phyloP scores from a whole-genome alignment of 371 early-diverging fungal species.

The Zopfochytrium polystomum region DNA sequence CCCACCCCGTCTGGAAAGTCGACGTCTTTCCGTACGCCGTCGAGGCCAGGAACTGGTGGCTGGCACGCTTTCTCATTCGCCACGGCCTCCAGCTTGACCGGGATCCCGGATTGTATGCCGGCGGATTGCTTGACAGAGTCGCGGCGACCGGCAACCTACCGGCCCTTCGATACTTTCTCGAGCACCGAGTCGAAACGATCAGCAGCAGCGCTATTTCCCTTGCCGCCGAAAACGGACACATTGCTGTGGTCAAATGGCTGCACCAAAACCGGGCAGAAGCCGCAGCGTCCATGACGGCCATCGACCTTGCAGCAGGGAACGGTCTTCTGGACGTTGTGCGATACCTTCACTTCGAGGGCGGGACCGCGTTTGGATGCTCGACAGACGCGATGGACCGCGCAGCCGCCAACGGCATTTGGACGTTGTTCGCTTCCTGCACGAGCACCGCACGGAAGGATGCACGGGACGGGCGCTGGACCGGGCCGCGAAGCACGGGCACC shows the following conservation, averaged over 20 bases:
- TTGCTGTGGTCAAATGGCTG: conserved; percentile 22
- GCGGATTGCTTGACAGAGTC: conserved; percentile 4
- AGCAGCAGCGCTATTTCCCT: conserved; percentile 2
- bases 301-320: conserved; percentile 13
- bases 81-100: background rate
- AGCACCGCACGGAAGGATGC: conserved; percentile 21
- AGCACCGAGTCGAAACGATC: background rate
- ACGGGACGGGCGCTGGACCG: conserved; percentile 23
- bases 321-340: conserved; percentile 18
- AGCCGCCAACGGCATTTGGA: conserved; percentile 19
- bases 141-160: conserved; percentile 15
- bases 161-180: conserved; percentile 6
- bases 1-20: background rate
- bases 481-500: conserved; percentile 22
- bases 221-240: conserved; percentile 22
- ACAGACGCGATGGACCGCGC: conserved; percentile 23
- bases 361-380: conserved; percentile 12
- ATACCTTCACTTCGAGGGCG: conserved; percentile 10
- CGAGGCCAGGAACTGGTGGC: background rate
- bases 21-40: background rate
- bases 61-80: background rate
- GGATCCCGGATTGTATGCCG: conserved; percentile 6
- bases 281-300: conserved; percentile 5
- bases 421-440: conserved; percentile 21
- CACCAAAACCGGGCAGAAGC: conserved; percentile 17